Evolutionary conservation across 2,329 filamentous ascomycete species (phyloP), one percentile per base, ranked within the genome.

Genomic region (Alternaria sp.): DNA sequence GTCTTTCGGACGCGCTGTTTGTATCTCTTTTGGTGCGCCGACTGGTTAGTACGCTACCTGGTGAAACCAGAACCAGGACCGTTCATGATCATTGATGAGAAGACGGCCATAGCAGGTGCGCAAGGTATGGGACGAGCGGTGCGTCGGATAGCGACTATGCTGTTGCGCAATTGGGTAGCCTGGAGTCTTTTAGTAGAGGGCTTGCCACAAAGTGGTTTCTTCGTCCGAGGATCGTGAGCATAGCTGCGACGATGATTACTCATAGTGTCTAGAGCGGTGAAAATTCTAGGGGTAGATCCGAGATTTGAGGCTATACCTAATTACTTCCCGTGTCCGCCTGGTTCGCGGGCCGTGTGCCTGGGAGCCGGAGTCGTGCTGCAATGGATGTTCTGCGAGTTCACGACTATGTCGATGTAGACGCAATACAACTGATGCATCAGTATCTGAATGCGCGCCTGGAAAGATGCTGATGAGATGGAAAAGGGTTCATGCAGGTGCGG

Each of bases 81-180:
- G 3, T 59, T 49, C 44, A 65, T 66, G 63, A 20, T 55, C 11
- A 15, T 15, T 9, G 43, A 49, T 25, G n/a, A 58, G 6, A 44
- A 21, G 18, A 14, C 15, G 18, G 25, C 25, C 14, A 21, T 21
- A 46, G 18, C 11, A 41, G 28, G 18, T 28, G 58, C 9, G 7
- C 3, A 6, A 21, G 15, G 8, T 18, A 30, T 50, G 4, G 37
- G 55, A 53, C 28, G 23, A 33, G 41, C 46, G 26, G 15, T 45
- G 21, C 11, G 9, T 33, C 41, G 23, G 21, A 47, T 25, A 30
- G 62, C 58, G 15, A 25, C 12, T 21, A 23, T 56, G 55, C 30
- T 69, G 20, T 25, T 66, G 54, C 62, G 63, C 30, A 67, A 70
- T 20, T 73, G 66, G 60, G 55, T 65, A 20, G 61, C 60, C n/a